These are phyloP conservation scores for Mucor piriformis DNA, from an alignment of 371 early-diverging fungal species.

Conservation along the genomic window DNA sequence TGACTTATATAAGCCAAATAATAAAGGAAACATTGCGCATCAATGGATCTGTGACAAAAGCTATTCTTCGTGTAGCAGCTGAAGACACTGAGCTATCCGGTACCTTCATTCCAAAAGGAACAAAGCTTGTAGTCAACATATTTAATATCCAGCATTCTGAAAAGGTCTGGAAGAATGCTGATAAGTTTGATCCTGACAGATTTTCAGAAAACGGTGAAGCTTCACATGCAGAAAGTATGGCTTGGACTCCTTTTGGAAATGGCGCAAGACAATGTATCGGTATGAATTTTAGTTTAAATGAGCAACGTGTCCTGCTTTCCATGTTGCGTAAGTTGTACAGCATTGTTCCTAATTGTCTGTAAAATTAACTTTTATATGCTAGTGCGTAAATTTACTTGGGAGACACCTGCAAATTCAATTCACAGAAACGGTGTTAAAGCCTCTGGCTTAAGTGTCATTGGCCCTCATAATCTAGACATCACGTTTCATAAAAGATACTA, in stretches of 20 bases:
- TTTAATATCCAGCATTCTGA: constrained; percentile 35
- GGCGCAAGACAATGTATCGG: constrained; percentile 42
- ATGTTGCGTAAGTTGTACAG: too few species aligned
- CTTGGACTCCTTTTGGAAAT: constrained; percentile 38
- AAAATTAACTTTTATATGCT: too few species aligned
- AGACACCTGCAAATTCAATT: not conserved
- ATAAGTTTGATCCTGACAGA: constrained; percentile 13
- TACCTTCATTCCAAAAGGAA: constrained; percentile 52
- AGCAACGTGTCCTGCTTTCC: constrained; percentile 46
- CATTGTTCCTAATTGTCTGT: too few species aligned
- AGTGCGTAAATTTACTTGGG: constrained; percentile 4
- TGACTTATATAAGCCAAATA: constrained; percentile 46
- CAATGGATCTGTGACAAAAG: constrained; percentile 1
- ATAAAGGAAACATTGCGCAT: constrained; percentile 18
- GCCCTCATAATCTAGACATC: not conserved
- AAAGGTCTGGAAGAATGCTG: constrained; percentile 22
- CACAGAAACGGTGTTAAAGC: not conserved
- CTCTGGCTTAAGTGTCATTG: not conserved
- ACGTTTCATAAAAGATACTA: not conserved
- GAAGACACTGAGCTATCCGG: constrained; percentile 47
- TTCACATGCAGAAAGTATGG: constrained; percentile 7
- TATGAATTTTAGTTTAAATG: constrained; percentile 50
- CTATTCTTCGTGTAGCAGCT: constrained; percentile 17
- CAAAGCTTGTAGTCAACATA: constrained; percentile 41
- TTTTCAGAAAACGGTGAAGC: not conserved